Evolutionary conservation across 495 filamentous ascomycete species (phyloP), one percentile per base, ranked within the genome.

Genomic region (Xylaria longipes): DNA sequence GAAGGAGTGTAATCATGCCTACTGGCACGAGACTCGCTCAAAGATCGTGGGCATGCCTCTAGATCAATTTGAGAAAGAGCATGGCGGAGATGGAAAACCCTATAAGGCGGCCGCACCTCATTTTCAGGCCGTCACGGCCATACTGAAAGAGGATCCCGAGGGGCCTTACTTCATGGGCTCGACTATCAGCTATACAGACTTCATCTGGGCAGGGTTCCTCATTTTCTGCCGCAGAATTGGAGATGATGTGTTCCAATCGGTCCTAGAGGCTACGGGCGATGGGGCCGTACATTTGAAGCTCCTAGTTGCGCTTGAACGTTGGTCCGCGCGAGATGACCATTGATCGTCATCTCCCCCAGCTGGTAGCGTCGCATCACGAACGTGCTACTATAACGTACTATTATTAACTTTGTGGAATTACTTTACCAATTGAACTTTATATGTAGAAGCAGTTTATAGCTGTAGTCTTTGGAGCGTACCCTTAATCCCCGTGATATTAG

Each of bases 161-260:
- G 90, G 86, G 0, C 88, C 84, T 35, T 91, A 81, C 68, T 84
- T 85, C 54, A 60, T 78, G 75, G 83, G 82, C 4, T 69, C 72
- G 46, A 75, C 74, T 62, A 62, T 80, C 7, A 78, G 76, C 14
- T 85, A 80, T 73, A 80, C 79, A 69, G 84, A 87, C 75, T 84
- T 86, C 65, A 65, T 84, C 27, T 83, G 81, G 77, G 82, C 58
- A 2, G 81, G 77, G 11, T 76, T 76, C 41, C 22, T 84, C 1
- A 83, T 82, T 69, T 25, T 76, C n/a, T 48, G 65, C 29, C 60
- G 58, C n/a, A 65, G 62, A n/a, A 66, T 80, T 22, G 83, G 80
- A 33, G 78, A 79, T 52, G 81, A 76, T n/a, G 67, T 76, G 11
- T 81, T 78, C 56, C 73, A 77, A 54, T 69, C 75, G 33, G 35